Conservation (phyloP, 768 basidiomycete genomes). For the Lyophyllum atratum region DNA sequence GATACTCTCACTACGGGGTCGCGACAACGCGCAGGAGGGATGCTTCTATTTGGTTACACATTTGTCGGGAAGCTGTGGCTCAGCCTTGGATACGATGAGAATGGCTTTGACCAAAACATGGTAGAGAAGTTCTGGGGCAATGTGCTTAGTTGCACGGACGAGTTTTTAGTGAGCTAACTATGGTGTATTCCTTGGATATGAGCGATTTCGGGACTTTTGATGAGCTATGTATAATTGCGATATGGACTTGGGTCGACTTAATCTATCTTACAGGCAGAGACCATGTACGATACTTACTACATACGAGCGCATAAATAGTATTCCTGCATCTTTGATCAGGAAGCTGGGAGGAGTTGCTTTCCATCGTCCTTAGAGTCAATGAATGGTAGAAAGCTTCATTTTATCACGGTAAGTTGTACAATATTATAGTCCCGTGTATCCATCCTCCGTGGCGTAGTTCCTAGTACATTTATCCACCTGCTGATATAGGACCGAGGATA, state of each 20-base stretch:
- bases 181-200: background rate
- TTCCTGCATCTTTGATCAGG: too few species aligned
- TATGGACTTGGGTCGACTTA: background rate
- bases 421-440: too few species aligned
- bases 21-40: conserved; percentile 74
- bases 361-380: too few species aligned
- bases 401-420: too few species aligned
- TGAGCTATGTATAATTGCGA: background rate
- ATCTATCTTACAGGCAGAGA: too few species aligned
- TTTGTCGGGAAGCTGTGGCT: conserved; percentile 77
- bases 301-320: too few species aligned
- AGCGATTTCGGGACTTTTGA: background rate
- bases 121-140: conserved; percentile 72
- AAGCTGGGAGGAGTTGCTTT: too few species aligned
- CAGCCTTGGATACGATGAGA: conserved; percentile 78
- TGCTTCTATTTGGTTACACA: conserved; percentile 83
- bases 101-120: conserved; percentile 64
- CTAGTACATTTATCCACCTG: too few species aligned
- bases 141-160: conserved; percentile 53
- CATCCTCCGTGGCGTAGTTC: too few species aligned
- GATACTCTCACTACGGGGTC: conserved; percentile 83
- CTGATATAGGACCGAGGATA: too few species aligned
- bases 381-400: too few species aligned
- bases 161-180: conserved; percentile 44
- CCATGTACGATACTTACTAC: too few species aligned